Evolutionary conservation across 805 yeast genomes (phyloP).

Genomic region (Trichomonascus vanleenenianus): DNA sequence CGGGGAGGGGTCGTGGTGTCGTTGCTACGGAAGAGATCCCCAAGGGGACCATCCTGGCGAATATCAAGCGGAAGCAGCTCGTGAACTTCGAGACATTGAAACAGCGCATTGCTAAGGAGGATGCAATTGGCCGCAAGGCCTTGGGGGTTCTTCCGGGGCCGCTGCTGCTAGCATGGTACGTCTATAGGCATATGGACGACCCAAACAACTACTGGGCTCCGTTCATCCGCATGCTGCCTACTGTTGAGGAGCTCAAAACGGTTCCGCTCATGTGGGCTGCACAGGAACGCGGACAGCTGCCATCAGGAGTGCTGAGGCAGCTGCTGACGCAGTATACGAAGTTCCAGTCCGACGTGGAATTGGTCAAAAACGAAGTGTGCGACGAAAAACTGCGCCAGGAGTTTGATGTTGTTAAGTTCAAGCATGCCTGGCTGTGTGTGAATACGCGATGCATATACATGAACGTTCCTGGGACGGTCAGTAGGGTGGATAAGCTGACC

Average conservation of each 20-base stretch:
- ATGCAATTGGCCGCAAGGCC: slow-evolving; percentile 1
- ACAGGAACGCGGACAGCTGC: slow-evolving; percentile 13
- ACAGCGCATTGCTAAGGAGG: slow-evolving; percentile 1
- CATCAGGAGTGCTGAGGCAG: slow-evolving; percentile 12
- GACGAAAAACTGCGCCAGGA: background rate
- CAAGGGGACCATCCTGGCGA: slow-evolving; percentile 34
- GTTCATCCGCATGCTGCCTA: slow-evolving; percentile 60
- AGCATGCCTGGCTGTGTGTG: slow-evolving; percentile 80
- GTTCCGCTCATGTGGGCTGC: slow-evolving; percentile 61
- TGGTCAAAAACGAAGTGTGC: slow-evolving; percentile 10
- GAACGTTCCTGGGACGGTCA: slow-evolving; percentile 32
- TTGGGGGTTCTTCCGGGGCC: slow-evolving; percentile 15
- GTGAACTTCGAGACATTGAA: slow-evolving; percentile 35
- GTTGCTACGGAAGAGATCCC: slow-evolving; percentile 34
- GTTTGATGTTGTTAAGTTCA: slow-evolving; percentile 23
- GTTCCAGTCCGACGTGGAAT: slow-evolving; percentile 40
- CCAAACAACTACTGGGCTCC: slow-evolving; percentile 55
- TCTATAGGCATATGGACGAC: slow-evolving; percentile 10
- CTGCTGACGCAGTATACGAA: slow-evolving; percentile 17
- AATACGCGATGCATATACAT: slow-evolving; percentile 88
- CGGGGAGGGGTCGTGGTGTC: slow-evolving; percentile 58
- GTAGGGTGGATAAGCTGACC: slow-evolving; percentile 59
- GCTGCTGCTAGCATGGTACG: slow-evolving; percentile 19
- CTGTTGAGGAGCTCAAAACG: slow-evolving; percentile 39
- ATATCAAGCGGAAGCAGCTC: slow-evolving; percentile 50